phyloP scores from a whole-genome alignment of 179 eudicot genomes.

The Silene noctiflora region DNA sequence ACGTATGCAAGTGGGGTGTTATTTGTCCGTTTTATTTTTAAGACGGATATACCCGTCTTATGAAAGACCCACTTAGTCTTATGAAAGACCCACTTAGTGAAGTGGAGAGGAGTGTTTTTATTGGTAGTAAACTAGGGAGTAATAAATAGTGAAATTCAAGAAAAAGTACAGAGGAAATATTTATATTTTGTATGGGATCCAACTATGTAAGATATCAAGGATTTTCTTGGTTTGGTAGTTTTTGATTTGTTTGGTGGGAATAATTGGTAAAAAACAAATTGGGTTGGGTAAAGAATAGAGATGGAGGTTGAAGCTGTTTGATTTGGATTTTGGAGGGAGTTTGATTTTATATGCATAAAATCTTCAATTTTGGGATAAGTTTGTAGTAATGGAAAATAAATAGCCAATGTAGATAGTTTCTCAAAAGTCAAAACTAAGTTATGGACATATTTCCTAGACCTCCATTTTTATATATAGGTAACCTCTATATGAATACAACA shows the following conservation, averaged over 20 bases:
- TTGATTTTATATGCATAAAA: not conserved
- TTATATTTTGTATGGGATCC: conserved; percentile 6
- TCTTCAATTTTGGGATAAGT: no score
- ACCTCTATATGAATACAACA: no score
- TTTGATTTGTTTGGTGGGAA: conserved; percentile 30
- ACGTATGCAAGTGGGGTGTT: no score
- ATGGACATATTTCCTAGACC: no score
- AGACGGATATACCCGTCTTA: no score
- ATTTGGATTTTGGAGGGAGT: not conserved
- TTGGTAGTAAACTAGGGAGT: conserved; percentile 6
- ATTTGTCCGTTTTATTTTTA: no score
- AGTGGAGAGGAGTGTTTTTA: not conserved
- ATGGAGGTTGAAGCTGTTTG: not conserved
- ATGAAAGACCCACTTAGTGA: no score
- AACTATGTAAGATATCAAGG: not conserved
- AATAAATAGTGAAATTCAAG: not conserved
- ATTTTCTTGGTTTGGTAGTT: conserved; percentile 30
- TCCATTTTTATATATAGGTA: no score
- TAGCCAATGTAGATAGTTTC: no score
- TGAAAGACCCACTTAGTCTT: no score
- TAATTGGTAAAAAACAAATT: conserved; percentile 17
- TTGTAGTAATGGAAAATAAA: no score
- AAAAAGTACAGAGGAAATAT: not conserved
- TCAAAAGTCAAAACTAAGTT: no score
- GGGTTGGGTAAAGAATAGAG: conserved; percentile 16